Conservation (phyloP, 345 rosid species). For the Ricinus communis region DNA sequence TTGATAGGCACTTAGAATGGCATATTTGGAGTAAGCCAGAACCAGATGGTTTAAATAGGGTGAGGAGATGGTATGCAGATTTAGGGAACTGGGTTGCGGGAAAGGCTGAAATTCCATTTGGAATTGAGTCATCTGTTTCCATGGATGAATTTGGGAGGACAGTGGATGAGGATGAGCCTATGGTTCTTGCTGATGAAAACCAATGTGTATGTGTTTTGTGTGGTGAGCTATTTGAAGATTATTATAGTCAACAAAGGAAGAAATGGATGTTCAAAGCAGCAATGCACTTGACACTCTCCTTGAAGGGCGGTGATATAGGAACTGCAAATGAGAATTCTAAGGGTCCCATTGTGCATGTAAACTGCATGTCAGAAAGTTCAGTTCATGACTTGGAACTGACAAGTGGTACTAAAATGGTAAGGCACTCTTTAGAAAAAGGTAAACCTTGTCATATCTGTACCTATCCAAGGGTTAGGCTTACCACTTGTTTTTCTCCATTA, state of each 20-base stretch:
- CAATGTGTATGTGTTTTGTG: constrained; percentile 83
- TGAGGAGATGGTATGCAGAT: constrained; percentile 71
- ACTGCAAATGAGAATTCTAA: constrained; percentile 28
- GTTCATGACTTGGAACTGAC: constrained; percentile 50
- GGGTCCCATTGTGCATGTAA: constrained; percentile 66
- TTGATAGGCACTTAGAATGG: constrained; percentile 74
- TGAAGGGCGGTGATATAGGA: constrained; percentile 19
- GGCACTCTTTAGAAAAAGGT: neutral
- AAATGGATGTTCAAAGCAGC: constrained; percentile 92
- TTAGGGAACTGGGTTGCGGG: constrained; percentile 66
- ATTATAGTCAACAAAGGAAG: constrained; percentile 49
- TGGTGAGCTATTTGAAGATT: constrained; percentile 89
- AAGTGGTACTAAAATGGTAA: constrained; percentile 60
- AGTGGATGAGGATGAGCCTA: constrained; percentile 39
- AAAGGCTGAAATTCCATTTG: constrained; percentile 38
- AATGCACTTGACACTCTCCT: constrained; percentile 44
- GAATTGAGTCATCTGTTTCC: constrained; percentile 34
- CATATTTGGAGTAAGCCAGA: constrained; percentile 54
- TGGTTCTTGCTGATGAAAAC: constrained; percentile 76
- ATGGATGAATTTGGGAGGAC: constrained; percentile 34
- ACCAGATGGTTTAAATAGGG: constrained; percentile 26
- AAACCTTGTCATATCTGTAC: neutral
- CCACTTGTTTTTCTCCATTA: neutral
- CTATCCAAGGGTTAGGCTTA: neutral
- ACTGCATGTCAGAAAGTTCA: constrained; percentile 55